phyloP scores from a whole-genome alignment of 768 basidiomycete species.

The Clitopilus passeckerianus region DNA sequence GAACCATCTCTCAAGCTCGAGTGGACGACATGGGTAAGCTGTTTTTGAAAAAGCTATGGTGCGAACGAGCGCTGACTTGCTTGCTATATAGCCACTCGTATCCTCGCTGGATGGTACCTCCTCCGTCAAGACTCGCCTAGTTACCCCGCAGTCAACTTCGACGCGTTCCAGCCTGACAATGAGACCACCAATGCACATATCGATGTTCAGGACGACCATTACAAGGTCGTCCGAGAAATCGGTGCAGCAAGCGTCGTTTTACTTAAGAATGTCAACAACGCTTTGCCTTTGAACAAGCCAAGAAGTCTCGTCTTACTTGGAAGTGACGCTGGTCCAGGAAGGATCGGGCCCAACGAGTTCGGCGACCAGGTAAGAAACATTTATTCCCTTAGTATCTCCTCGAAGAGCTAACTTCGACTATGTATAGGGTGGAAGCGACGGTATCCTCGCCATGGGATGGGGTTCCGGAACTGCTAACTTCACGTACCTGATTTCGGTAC shows the following conservation, averaged over 20 bases:
- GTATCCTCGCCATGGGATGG: slow-evolving; percentile 90
- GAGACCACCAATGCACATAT: slow-evolving; percentile 53
- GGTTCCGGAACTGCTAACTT: slow-evolving; percentile 80
- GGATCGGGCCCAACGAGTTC: slow-evolving; percentile 67
- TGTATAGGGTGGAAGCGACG: slow-evolving; percentile 46
- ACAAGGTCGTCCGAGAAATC: slow-evolving; percentile 62
- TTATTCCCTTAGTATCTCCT: neutral
- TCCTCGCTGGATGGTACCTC: slow-evolving; percentile 68
- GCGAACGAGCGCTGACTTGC: neutral
- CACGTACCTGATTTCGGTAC: slow-evolving; percentile 72
- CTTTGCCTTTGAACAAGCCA: slow-evolving; percentile 56
- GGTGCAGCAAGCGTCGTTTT: slow-evolving; percentile 72
- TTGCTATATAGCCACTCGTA: slow-evolving; percentile 51
- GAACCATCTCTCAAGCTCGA: slow-evolving; percentile 59
- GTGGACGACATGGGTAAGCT: slow-evolving; percentile 70
- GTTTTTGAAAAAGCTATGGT: slow-evolving; percentile 12
- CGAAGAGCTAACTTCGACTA: neutral
- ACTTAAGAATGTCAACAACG: slow-evolving; percentile 61
- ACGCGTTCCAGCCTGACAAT: slow-evolving; percentile 52
- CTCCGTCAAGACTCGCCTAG: slow-evolving; percentile 56
- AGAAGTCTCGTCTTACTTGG: slow-evolving; percentile 60
- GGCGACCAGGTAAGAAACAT: slow-evolving; percentile 36
- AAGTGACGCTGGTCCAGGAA: slow-evolving; percentile 59
- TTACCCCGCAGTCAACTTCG: slow-evolving; percentile 70
- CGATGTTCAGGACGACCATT: slow-evolving; percentile 69